These are phyloP conservation scores for Marchantia paleacea DNA, from an alignment of 225 moss, liverwort and hornwort genomes.

Conservation along the genomic window DNA sequence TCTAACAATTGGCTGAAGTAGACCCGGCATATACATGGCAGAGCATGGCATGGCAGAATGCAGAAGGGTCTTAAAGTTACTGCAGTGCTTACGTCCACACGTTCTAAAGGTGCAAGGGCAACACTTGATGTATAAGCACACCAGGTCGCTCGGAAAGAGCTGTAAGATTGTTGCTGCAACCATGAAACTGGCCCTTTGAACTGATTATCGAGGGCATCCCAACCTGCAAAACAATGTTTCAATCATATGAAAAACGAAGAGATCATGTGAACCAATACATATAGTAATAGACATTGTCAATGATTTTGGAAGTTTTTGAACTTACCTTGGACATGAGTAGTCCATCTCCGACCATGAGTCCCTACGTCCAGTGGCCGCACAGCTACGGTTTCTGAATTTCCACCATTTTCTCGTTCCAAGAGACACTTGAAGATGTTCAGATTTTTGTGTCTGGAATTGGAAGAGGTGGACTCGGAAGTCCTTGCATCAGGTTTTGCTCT, in stretches of 20 bases:
- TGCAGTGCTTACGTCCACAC: slow-evolving; percentile 60
- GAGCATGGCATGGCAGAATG: too few species aligned
- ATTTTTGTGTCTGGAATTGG: slow-evolving; percentile 24
- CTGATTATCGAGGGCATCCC: slow-evolving; percentile 68
- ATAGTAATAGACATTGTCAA: background rate
- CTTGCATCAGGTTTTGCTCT: background rate
- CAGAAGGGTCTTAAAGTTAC: background rate
- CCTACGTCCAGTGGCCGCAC: slow-evolving; percentile 66
- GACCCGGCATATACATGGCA: background rate
- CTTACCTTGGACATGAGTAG: slow-evolving; percentile 56
- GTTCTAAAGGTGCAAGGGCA: slow-evolving; percentile 70
- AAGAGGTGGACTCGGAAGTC: slow-evolving; percentile 18
- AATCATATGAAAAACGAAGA: background rate
- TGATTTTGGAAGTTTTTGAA: background rate
- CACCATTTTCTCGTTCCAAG: slow-evolving; percentile 67
- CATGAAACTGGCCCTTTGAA: slow-evolving; percentile 60
- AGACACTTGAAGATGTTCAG: slow-evolving; percentile 52
- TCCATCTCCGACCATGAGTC: slow-evolving; percentile 67
- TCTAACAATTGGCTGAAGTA: too few species aligned
- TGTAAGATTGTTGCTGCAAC: slow-evolving; percentile 61
- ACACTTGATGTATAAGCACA: slow-evolving; percentile 87
- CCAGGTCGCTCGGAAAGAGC: slow-evolving; percentile 70
- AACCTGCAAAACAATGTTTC: slow-evolving; percentile 43
- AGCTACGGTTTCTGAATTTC: slow-evolving; percentile 63
- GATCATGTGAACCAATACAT: background rate